phyloP scores from a whole-genome alignment of 2,329 filamentous ascomycete species.

The Diplodia scrobiculata region DNA sequence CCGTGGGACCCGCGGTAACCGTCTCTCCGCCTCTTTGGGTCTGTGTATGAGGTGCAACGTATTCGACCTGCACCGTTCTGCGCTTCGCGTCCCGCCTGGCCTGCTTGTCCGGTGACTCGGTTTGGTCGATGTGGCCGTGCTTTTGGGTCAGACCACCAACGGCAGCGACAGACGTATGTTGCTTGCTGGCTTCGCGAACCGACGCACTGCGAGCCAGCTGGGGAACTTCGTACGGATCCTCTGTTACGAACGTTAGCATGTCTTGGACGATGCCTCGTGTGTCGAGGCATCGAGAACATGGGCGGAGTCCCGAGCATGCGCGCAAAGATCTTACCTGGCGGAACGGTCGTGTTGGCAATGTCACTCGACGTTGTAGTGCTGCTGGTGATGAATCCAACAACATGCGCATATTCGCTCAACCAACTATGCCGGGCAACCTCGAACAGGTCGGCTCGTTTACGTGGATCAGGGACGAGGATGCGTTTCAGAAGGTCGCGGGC shows the following conservation, averaged over 20 bases:
- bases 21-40: slow-evolving; percentile 69
- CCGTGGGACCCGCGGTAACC: slow-evolving; percentile 22
- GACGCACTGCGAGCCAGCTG: slow-evolving; percentile 82
- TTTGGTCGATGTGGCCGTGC: slow-evolving; percentile 71
- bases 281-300: not conserved
- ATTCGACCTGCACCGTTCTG: slow-evolving; percentile 94
- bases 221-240: slow-evolving; percentile 61
- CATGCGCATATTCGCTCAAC: slow-evolving; percentile 94
- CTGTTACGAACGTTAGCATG: slow-evolving; percentile 37
- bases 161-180: slow-evolving; percentile 52
- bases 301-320: not conserved
- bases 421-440: slow-evolving; percentile 97
- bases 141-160: slow-evolving; percentile 68
- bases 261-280: slow-evolving; percentile 1
- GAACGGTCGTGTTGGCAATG: slow-evolving; percentile 76
- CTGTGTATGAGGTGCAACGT: slow-evolving; percentile 86
- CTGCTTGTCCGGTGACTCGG: slow-evolving; percentile 64
- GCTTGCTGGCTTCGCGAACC: slow-evolving; percentile 81
- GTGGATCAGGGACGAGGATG: slow-evolving; percentile 91
- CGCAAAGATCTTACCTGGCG: slow-evolving; percentile 53
- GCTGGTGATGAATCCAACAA: slow-evolving; percentile 96
- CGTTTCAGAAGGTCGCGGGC: slow-evolving; percentile 87
- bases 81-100: slow-evolving; percentile 84
- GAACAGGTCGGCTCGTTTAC: slow-evolving; percentile 92
- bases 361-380: slow-evolving; percentile 85